phyloP scores from a whole-genome alignment of 1,284 basidiomycete species.

The Cystobasidium sp. region DNA sequence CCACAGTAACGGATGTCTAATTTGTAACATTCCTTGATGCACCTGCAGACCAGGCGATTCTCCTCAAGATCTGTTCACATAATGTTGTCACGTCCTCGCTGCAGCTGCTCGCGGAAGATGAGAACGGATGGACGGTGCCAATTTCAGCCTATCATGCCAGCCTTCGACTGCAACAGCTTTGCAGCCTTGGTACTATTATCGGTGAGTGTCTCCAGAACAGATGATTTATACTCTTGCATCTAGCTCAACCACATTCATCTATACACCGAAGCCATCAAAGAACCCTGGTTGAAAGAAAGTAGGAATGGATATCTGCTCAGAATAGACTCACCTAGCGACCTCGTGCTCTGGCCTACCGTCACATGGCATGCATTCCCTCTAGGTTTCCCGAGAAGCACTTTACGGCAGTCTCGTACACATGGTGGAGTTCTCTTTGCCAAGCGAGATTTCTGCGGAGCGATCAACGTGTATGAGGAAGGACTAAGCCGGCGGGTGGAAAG shows the following conservation, averaged over 20 bases:
- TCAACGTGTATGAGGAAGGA: conserved; percentile 22
- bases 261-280: conserved; percentile 5
- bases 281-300: conserved; percentile 39
- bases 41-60: not conserved
- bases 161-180: not conserved
- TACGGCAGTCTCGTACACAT: not conserved
- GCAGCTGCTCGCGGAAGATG: conserved; percentile 27
- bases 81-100: conserved; percentile 11
- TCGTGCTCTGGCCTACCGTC: conserved; percentile 17
- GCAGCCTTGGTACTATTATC: not conserved
- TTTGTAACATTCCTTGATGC: not conserved
- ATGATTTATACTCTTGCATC: not conserved
- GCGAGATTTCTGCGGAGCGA: not conserved
- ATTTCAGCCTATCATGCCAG: conserved; percentile 29
- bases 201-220: not conserved
- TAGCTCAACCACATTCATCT: not conserved
- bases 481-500: not conserved
- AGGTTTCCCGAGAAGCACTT: not conserved
- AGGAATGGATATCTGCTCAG: conserved; percentile 28
- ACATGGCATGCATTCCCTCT: not conserved
- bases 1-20: not conserved
- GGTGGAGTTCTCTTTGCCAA: conserved; percentile 10
- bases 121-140: conserved; percentile 18
- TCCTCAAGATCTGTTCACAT: not conserved
- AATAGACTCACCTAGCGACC: conserved; percentile 22